Base-by-base conservation (phyloP, 176 grass and related monocot genomes). In the Zoysia japonica region DNA sequence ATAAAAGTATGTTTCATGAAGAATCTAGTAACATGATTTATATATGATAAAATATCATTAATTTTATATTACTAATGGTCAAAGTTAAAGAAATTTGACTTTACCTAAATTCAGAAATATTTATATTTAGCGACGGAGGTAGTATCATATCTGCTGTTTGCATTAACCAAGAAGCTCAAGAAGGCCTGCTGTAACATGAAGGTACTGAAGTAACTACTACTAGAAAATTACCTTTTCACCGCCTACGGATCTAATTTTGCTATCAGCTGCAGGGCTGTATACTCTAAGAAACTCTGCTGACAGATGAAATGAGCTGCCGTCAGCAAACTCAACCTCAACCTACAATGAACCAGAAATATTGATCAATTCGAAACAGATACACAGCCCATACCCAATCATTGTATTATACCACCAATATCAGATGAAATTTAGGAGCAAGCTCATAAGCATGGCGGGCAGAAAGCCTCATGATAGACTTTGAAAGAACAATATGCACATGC, bases 231-330 rank as follows among this genome's bases (percentile, higher is more conserved):
- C 92, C 96, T 94, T 94, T 70, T 94, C 96, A 67, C 96, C 90
- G 7, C 71, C 86, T 38, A 98, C 68, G 45, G 90, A 90, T 88
- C 92, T 91, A 78, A 98, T 94, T 88, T 98, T 98, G 78, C 92
- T 94, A 59, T 98, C 96, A 67, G 83, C 90, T 65, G 92, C 88
- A 67, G 92, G 92, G 64, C 92, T 94, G 75, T 89, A 86, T 41
- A 98, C 90, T 89, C 96, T 93, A 38, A 98, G 96, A 86, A 85
- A 98, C 76, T 98, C 92, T 41, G 96, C 90, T 40, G 96, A 65
- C n/a, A 98, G 88, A 84, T 82, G 83, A 79, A 88, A 98, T 11
- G 67, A 54, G 19, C 74, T 90, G 43, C 92, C 96, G 86, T 98
- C 92, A 0, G 86, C 79, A 50, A 94, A 98, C 76, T 89, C 80